phyloP scores from a whole-genome alignment of 2,329 filamentous ascomycete genomes.

The Malbranchea cinnamomea region DNA sequence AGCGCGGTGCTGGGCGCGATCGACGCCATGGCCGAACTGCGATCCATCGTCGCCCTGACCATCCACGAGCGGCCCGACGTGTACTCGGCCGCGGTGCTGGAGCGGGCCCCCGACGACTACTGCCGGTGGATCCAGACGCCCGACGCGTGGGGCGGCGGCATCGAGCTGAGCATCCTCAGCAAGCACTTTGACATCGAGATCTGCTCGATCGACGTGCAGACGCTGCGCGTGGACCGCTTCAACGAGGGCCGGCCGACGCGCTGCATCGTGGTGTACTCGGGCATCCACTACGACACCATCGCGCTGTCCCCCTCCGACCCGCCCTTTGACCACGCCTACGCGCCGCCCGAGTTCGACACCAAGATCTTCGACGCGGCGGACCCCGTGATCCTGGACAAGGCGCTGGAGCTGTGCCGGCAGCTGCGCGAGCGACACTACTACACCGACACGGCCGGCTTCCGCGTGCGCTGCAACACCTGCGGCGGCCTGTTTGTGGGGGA shows the following conservation, averaged over 20 bases:
- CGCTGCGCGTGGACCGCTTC: conserved; percentile 54
- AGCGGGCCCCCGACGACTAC: conserved; percentile 58
- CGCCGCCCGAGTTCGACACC: conserved; percentile 62
- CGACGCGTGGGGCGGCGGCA: conserved; percentile 80
- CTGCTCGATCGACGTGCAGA: conserved; percentile 66
- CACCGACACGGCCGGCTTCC: conserved; percentile 71
- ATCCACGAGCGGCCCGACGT: conserved; percentile 59
- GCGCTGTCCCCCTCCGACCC: conserved; percentile 52
- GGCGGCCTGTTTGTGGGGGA: conserved; percentile 30
- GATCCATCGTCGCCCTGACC: conserved; percentile 60
- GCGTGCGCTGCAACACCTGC: conserved; percentile 57
- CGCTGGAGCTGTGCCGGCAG: conserved; percentile 48
- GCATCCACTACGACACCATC: conserved; percentile 86
- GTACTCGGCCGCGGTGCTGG: conserved; percentile 65
- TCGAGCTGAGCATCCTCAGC: conserved; percentile 74
- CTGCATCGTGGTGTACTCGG: conserved; percentile 76
- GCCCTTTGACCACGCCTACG: conserved; percentile 39
- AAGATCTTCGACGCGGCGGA: conserved; percentile 52
- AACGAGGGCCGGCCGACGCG: conserved; percentile 57
- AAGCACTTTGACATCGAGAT: conserved; percentile 78
- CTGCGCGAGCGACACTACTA: conserved; percentile 66
- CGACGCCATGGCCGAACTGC: conserved; percentile 55
- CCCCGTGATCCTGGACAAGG: conserved; percentile 41
- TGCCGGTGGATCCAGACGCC: conserved; percentile 66
- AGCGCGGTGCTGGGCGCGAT: conserved; percentile 57